Percentiles rank a stretch among this genome's conserved stretches.
These are phyloP conservation scores for Citrus sinensis DNA, from an alignment of 345 rosid genomes.

Conservation along the genomic window DNA sequence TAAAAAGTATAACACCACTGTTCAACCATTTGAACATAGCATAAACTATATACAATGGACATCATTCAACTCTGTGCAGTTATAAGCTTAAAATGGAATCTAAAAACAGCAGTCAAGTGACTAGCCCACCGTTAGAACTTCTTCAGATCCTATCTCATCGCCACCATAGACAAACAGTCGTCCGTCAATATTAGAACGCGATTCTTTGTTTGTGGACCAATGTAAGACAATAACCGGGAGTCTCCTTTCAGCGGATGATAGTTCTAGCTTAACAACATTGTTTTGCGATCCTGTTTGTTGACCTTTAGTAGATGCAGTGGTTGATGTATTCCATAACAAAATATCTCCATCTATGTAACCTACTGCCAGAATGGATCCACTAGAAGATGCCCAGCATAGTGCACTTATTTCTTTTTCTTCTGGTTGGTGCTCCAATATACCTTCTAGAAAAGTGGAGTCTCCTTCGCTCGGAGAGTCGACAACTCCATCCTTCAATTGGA, in stretches of 20 bases:
- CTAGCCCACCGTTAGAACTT: conserved; percentile 55
- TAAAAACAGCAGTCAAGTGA: conserved; percentile 2
- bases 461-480: conserved; percentile 20
- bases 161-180: conserved; percentile 68
- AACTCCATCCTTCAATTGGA: conserved; percentile 45
- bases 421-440: conserved; percentile 22
- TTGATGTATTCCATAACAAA: conserved; percentile 59
- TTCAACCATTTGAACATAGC: background rate
- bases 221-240: conserved; percentile 67
- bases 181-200: conserved; percentile 39
- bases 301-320: conserved; percentile 25
- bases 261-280: conserved; percentile 52
- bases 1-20: background rate
- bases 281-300: conserved; percentile 31
- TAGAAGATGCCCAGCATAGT: conserved; percentile 70
- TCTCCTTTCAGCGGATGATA: conserved; percentile 59
- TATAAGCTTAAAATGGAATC: background rate
- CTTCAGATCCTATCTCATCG: conserved; percentile 70
- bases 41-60: too few species aligned
- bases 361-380: conserved; percentile 63
- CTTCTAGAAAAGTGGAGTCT: conserved; percentile 23
- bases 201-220: conserved; percentile 47
- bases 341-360: conserved; percentile 76
- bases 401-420: conserved; percentile 65
- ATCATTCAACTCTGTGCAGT: background rate